Base-by-base conservation (phyloP, 192 early-diverging fungal genomes). In the Podila epigama region DNA sequence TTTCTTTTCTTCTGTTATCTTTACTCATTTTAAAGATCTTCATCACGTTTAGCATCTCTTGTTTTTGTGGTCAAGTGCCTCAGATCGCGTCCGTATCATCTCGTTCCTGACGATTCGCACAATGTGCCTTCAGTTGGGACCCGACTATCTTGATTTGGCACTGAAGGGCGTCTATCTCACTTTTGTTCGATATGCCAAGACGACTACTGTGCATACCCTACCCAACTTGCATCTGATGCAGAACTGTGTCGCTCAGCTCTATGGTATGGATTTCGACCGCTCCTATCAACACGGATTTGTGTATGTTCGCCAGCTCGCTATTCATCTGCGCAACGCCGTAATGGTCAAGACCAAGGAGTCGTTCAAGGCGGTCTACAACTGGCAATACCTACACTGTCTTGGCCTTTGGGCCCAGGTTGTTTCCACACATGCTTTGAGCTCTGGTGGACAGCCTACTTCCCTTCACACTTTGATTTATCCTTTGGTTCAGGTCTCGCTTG, bases 351-450 rank as follows among this genome's bases (percentile, higher is more conserved):
- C 90, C 37, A 93, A 87, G 87, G 92, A 96, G 69, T 90, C 90
- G 5, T 96, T 91, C 88, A 94, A 92, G 58, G 72, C 88, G 9
- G 93, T 99, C 41, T 97, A 97, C 86, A 95, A 95, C 86, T 99
- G 97, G 97, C 96, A 97, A 83, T 99, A 90, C 75, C 78, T 99
- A 58, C 95, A 97, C 81, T 93, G 91, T 61, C 82, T 99, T 56
- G 88, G 91, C 63, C 91, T 97, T 62, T 98, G 96, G 96, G 81
- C 93, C 18, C 88, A 93, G 51, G 91, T 98, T 1, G 68, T 97
- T 42, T 68, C 87, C 12, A 91, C 90, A 42, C 92, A 96, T 81
- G 89, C 88, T 52, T 77, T 87, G 31, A 79, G 63, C 39, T 68
- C 63, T 56, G 73, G 80, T 15, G 79, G 81, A 31, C 63, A 83